Base-by-base conservation (phyloP, 495 filamentous ascomycete species). In the Hypoxylon lienhwacheense region DNA sequence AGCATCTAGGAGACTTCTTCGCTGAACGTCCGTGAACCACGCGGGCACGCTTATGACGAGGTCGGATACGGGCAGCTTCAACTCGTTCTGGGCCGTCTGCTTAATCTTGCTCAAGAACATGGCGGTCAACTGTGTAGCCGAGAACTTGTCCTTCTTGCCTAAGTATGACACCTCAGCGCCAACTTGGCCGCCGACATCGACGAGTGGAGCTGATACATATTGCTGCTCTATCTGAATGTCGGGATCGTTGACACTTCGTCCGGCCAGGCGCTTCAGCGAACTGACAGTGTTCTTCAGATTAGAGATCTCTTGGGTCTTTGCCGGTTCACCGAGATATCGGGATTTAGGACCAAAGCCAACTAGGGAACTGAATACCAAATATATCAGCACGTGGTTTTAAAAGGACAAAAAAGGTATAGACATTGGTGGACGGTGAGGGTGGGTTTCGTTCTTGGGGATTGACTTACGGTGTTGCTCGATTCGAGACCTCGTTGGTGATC, bases 401-500 rank as follows among this genome's bases (percentile, higher is more conserved):
- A n/a, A n/a, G n/a, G n/a, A n/a, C n/a, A n/a, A n/a, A n/a, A n/a
- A n/a, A n/a, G n/a, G n/a, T n/a, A n/a, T n/a, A n/a, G n/a, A n/a
- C n/a, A n/a, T n/a, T 11, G 42, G 21, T 7, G 37, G n/a, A 8
- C 14, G 37, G 24, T 10, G 47, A 17, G 10, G 42, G 44, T 46
- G 35, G 16, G 35, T 3, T 7, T 19, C 40, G 44, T 43, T 45
- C n/a, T 81, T n/a, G n/a, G n/a, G n/a, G n/a, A n/a, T n/a, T n/a
- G n/a, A 83, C 90, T 82, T 87, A 96, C 89, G 93, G 93, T 59
- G 93, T 99, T 44, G 89, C 87, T 74, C 93, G 87, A 79, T 99
- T 97, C 50, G 93, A 99, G 63, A 97, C 93, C 74, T 99, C 93
- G 78, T 98, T 98, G 74, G 91, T 88, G 69, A 98, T 97, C 90